phyloP scores from a whole-genome alignment of 345 rosid genomes.

The Abelmoschus esculentus region DNA sequence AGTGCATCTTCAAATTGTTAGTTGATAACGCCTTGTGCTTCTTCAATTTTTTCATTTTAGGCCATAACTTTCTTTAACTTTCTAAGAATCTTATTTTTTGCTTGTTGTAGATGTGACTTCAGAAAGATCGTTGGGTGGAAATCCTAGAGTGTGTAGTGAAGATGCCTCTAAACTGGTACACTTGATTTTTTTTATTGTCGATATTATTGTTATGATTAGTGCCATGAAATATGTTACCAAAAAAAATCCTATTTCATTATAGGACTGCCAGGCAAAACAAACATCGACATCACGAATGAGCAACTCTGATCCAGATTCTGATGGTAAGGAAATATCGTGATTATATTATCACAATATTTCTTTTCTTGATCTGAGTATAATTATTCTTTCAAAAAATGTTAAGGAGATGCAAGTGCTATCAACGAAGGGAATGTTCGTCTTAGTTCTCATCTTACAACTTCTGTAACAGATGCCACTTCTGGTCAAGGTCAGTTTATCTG shows the following conservation, averaged over 20 bases:
- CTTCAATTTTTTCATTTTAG: background rate
- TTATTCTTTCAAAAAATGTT: constrained; percentile 16
- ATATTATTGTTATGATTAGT: background rate
- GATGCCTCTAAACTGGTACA: constrained; percentile 46
- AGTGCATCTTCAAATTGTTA: constrained; percentile 31
- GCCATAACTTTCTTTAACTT: background rate
- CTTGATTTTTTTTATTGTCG: background rate
- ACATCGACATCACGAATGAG: constrained; percentile 31
- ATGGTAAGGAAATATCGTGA: constrained; percentile 48
- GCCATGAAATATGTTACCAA: background rate
- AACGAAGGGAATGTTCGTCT: constrained; percentile 44
- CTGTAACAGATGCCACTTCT: constrained; percentile 27
- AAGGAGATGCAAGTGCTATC: constrained; percentile 60
- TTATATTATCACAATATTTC: constrained; percentile 11
- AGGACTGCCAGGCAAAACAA: constrained; percentile 42
- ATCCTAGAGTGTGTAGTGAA: constrained; percentile 19
- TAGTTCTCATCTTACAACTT: constrained; percentile 34
- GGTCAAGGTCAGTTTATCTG: constrained; percentile 41
- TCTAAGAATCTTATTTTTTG: background rate
- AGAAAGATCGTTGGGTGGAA: constrained; percentile 33
- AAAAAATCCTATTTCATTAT: constrained; percentile 9
- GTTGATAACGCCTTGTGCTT: constrained; percentile 9
- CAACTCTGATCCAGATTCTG: constrained; percentile 60
- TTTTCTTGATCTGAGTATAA: constrained; percentile 16
- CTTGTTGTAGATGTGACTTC: constrained; percentile 31